Conservation (phyloP, 345 rosid species). For the Moricandia arvensis region DNA sequence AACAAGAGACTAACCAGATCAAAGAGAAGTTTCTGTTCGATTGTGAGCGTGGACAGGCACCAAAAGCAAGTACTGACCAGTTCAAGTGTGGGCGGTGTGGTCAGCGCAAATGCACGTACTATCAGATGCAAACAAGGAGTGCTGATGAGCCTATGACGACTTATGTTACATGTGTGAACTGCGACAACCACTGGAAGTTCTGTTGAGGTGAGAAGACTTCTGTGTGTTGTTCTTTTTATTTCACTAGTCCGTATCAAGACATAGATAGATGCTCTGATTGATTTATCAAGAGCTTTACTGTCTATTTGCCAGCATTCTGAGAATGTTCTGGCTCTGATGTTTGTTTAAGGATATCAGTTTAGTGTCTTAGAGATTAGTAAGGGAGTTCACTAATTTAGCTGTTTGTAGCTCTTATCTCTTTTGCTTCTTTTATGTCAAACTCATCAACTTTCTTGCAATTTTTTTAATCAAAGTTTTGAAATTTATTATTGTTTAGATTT, state of each 20-base stretch:
- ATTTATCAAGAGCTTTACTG: conserved; percentile 27
- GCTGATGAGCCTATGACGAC: conserved; percentile 99
- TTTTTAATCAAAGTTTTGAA: conserved; percentile 28
- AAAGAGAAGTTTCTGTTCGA: conserved; percentile 79
- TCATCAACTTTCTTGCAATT: conserved; percentile 19
- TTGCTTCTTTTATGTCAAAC: conserved; percentile 14
- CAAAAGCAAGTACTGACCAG: conserved; percentile 29
- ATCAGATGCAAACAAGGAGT: conserved; percentile 99
- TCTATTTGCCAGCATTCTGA: conserved; percentile 7
- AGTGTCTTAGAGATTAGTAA: conserved; percentile 31
- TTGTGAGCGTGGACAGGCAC: conserved; percentile 59
- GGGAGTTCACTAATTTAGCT: conserved; percentile 18
- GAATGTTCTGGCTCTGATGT: conserved; percentile 25
- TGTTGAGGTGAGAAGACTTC: conserved; percentile 44
- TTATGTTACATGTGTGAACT: conserved; percentile 85
- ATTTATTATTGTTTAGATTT: neutral
- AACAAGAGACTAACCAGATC: conserved; percentile 65
- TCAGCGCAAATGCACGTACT: conserved; percentile 77
- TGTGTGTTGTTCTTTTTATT: neutral
- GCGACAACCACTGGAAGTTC: conserved; percentile 91
- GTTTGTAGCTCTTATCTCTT: conserved; percentile 18
- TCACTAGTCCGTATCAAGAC: conserved; percentile 9
- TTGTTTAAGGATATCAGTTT: conserved; percentile 22
- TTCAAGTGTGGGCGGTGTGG: conserved; percentile 81
- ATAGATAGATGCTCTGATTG: conserved; percentile 12